A percentile compares a stretch with the other conserved stretches of the same genome.
These are phyloP conservation scores for Penicillium alfredii DNA, from an alignment of 495 filamentous ascomycete species.

Conservation along the genomic window DNA sequence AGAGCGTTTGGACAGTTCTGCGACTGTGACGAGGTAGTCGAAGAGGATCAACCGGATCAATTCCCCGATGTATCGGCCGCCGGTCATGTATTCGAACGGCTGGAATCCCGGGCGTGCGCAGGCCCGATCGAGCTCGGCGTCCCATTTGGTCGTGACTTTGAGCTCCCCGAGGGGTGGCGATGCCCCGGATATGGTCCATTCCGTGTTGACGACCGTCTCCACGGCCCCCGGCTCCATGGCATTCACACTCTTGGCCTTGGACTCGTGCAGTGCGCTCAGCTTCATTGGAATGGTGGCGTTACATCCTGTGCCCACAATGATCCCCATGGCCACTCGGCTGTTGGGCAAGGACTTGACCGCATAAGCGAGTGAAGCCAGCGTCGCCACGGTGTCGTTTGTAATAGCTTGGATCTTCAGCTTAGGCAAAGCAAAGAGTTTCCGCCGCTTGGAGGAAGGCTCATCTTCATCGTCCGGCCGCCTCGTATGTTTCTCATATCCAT, in stretches of 20 bases:
- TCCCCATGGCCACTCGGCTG: conserved; percentile 68
- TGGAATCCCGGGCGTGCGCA: conserved; percentile 74
- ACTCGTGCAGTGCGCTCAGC: conserved; percentile 55
- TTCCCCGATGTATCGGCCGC: conserved; percentile 78
- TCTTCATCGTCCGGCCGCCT: conserved; percentile 40
- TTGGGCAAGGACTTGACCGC: conserved; percentile 55
- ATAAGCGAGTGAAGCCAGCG: conserved; percentile 70
- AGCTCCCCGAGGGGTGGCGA: conserved; percentile 58
- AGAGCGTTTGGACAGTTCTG: conserved; percentile 27
- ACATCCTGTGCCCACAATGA: conserved; percentile 78
- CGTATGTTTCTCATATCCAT: conserved; percentile 61
- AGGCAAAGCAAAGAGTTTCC: conserved; percentile 51
- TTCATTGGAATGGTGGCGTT: conserved; percentile 77
- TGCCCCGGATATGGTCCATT: conserved; percentile 77
- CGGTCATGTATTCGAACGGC: conserved; percentile 84
- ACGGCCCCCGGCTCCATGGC: conserved; percentile 40
- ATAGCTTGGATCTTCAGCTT: conserved; percentile 68
- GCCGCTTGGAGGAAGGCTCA: conserved; percentile 39
- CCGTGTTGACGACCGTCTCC: conserved; percentile 74
- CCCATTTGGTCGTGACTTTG: conserved; percentile 65
- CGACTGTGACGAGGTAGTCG: conserved; percentile 52
- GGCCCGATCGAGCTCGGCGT: conserved; percentile 55
- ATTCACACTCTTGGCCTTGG: conserved; percentile 47
- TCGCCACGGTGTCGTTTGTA: conserved; percentile 76
- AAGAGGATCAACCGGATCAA: conserved; percentile 66